phyloP scores from a whole-genome alignment of 2,329 filamentous ascomycete genomes.

The Aspergillus alliaceus region DNA sequence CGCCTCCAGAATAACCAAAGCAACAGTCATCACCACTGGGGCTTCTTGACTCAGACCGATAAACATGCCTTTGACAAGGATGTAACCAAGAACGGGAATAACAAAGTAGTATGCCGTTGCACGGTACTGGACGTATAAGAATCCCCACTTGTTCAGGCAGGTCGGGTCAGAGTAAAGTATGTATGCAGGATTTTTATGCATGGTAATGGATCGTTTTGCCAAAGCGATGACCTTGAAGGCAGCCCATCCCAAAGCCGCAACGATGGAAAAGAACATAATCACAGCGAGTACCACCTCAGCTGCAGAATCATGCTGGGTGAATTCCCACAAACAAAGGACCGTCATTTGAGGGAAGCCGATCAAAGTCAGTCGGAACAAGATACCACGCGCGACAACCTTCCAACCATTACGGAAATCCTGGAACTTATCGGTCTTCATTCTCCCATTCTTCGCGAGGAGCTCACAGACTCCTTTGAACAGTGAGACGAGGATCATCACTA shows the following conservation, averaged over 20 bases:
- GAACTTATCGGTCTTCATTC: conserved; percentile 84
- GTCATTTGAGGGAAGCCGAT: conserved; percentile 91
- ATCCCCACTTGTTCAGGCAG: conserved; percentile 95
- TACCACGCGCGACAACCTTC: conserved; percentile 89
- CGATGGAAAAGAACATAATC: conserved; percentile 82
- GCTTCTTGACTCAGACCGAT: conserved; percentile 75
- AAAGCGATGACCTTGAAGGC: conserved; percentile 86
- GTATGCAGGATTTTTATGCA: conserved; percentile 96
- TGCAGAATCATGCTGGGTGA: conserved; percentile 79
- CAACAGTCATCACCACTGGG: conserved; percentile 74
- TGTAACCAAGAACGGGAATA: conserved; percentile 73
- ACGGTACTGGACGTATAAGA: conserved; percentile 95
- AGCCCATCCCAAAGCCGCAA: conserved; percentile 77
- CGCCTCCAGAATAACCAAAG: conserved; percentile 79
- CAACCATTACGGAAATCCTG: conserved; percentile 92
- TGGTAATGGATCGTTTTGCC: conserved; percentile 79
- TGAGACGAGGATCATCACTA: conserved; percentile 71
- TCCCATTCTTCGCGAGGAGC: conserved; percentile 68
- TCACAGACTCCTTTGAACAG: conserved; percentile 82
- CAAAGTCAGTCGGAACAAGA: conserved; percentile 84
- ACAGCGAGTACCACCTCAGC: conserved; percentile 84
- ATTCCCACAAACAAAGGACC: conserved; percentile 90
- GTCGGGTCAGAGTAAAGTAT: conserved; percentile 96
- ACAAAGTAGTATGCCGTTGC: conserved; percentile 96
- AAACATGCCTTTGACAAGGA: conserved; percentile 85